phyloP scores from a whole-genome alignment of 73 alveolate species.

The Effrenium voratum region DNA sequence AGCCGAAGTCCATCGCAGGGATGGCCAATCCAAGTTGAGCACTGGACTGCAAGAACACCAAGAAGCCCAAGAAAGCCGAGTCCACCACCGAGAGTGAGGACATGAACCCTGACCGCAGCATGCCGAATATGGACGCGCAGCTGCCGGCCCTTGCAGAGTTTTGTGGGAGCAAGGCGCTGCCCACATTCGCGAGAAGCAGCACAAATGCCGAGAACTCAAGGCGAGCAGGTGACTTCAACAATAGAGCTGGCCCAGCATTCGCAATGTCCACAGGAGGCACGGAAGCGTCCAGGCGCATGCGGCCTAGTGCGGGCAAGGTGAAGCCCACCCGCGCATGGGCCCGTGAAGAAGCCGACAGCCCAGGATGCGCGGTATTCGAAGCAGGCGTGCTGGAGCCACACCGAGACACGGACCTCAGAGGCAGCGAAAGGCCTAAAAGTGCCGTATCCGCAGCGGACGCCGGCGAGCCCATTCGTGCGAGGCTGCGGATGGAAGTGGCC shows the following conservation, averaged over 20 bases:
- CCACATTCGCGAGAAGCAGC: background rate
- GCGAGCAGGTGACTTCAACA: background rate
- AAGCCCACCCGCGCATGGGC: no score
- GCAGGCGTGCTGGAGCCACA: no score
- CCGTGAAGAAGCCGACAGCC: no score
- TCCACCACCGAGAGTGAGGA: background rate
- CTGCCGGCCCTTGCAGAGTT: background rate
- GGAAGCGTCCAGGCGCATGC: no score
- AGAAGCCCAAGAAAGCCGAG: background rate
- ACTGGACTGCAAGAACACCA: background rate
- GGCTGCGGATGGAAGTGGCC: background rate
- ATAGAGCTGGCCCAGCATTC: background rate
- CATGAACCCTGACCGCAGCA: slow-evolving; percentile 27
- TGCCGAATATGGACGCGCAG: no score
- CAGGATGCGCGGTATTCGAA: no score
- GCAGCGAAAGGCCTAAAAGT: no score
- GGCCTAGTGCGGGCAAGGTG: no score
- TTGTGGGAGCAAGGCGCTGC: background rate
- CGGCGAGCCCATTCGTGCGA: no score
- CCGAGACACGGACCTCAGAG: no score
- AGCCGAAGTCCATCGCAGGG: background rate
- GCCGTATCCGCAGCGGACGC: no score
- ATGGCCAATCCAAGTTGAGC: background rate
- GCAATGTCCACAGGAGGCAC: no score
- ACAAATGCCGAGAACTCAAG: background rate